Percentiles rank a stretch among this genome's conserved stretches.
Conservation (phyloP, 2,329 filamentous ascomycete species). For the Fusarium piperis region DNA sequence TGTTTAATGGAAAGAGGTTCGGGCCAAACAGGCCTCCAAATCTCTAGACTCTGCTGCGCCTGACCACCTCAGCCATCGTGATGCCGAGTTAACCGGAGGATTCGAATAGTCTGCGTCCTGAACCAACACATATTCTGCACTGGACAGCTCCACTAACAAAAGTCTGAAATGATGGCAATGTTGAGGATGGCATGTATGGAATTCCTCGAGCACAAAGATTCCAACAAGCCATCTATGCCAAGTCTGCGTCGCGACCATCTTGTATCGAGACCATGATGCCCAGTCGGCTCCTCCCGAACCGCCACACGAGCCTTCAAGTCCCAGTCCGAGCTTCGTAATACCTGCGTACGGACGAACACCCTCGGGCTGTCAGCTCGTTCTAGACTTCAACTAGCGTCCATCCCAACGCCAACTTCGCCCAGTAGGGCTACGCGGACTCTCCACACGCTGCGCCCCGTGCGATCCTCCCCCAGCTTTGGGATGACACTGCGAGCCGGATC, state of each 20-base stretch:
- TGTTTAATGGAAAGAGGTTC: background rate
- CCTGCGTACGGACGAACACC: background rate
- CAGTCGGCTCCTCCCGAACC: slow-evolving; percentile 28
- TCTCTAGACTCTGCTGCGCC: background rate
- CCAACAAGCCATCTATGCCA: background rate
- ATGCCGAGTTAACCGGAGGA: background rate
- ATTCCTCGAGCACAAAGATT: background rate
- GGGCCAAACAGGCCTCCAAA: background rate
- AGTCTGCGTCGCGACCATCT: background rate
- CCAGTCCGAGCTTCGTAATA: background rate
- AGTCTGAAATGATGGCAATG: background rate
- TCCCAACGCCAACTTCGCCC: slow-evolving; percentile 19
- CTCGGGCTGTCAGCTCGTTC: slow-evolving; percentile 18
- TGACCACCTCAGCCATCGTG: background rate
- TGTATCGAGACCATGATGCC: background rate
- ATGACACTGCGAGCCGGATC: slow-evolving; percentile 20
- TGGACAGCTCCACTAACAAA: background rate
- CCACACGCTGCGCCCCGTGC: slow-evolving; percentile 20
- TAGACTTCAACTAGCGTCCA: slow-evolving; percentile 16
- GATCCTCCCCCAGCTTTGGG: slow-evolving; percentile 2
- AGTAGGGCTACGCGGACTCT: slow-evolving; percentile 13
- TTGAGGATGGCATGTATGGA: background rate
- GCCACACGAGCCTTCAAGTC: background rate
- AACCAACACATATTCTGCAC: background rate
- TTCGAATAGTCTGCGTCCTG: background rate